Evolutionary conservation across 257 asterid genomes (phyloP), one percentile per base, ranked within the genome.

Genomic region (Solanum bulbocastanum): DNA sequence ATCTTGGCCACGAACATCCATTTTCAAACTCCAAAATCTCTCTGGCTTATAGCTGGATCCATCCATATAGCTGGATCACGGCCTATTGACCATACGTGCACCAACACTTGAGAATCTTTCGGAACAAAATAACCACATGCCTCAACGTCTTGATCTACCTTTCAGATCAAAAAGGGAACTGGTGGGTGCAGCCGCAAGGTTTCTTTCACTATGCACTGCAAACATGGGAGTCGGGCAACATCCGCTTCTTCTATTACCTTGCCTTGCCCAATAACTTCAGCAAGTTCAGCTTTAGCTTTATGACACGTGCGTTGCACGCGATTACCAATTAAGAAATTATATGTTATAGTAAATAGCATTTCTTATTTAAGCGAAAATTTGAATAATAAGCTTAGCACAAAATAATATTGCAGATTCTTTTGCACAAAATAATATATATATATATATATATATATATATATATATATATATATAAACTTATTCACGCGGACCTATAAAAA

Each of bases 121-220:
- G 95, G 95, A 23, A 95, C 90, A 0, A 87, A 83, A 90, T 88
- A 94, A 85, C 97, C 96, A 27, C 89, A 79, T 22, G 93, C 90
- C 86, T 90, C 91, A 4, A 89, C 93, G 56, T 92, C 95, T 27
- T 89, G 87, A 1, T 91, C 93, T 1, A 94, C 95, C 58, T 66
- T 86, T 6, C 95, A 96, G 20, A 94, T 92, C 33, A 96, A 89
- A 92, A 94, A 92, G 25, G 98, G 98, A 27, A 89, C 96, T 1
- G 98, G 94, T 1, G 98, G 96, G 88, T 95, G 98, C 60, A 96
- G 79, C n/a, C 98, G 60, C 9, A 95, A 83, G 5, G 98, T 92
- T 90, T 94, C 98, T 87, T 93, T 93, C 66, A 93, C 87, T 76
- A 95, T 81, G 88, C 93, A 92, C 37, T 88, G 90, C 39, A 95